phyloP scores from a whole-genome alignment of 1,284 basidiomycete species.

The Trichosporon sp. region DNA sequence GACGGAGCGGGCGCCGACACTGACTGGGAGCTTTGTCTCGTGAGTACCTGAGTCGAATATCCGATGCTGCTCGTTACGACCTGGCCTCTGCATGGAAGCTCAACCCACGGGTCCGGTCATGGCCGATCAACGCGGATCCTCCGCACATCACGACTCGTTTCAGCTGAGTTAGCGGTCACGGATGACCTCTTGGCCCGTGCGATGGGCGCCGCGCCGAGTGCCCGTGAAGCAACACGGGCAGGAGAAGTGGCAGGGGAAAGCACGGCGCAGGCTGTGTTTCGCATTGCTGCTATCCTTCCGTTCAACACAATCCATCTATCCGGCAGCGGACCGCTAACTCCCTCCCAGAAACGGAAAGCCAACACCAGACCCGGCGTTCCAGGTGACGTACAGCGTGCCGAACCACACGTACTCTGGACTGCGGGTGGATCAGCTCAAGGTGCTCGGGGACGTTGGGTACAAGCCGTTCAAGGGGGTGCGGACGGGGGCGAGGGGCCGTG shows the following conservation, averaged over 20 bases:
- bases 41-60: too few species aligned
- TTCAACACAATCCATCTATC: background rate
- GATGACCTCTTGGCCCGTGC: too few species aligned
- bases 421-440: slow-evolving; percentile 75
- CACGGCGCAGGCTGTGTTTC: background rate
- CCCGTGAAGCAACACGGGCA: too few species aligned
- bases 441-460: slow-evolving; percentile 57
- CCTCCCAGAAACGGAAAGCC: slow-evolving; percentile 22
- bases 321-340: background rate
- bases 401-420: slow-evolving; percentile 71
- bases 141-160: too few species aligned
- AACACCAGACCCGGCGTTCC: slow-evolving; percentile 63
- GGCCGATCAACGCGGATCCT: too few species aligned
- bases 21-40: slow-evolving; percentile 69
- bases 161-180: too few species aligned
- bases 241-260: too few species aligned
- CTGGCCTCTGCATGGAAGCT: too few species aligned
- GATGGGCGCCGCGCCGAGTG: too few species aligned
- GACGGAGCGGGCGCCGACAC: slow-evolving; percentile 60
- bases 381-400: slow-evolving; percentile 64
- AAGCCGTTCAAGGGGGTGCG: slow-evolving; percentile 61
- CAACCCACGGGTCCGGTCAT: too few species aligned
- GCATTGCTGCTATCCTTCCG: background rate
- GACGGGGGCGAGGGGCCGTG: slow-evolving; percentile 34
- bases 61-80: too few species aligned